Evolutionary conservation across 768 basidiomycete species (phyloP), one percentile per base, ranked within the genome.

Genomic region (Phylloporus sp.): DNA sequence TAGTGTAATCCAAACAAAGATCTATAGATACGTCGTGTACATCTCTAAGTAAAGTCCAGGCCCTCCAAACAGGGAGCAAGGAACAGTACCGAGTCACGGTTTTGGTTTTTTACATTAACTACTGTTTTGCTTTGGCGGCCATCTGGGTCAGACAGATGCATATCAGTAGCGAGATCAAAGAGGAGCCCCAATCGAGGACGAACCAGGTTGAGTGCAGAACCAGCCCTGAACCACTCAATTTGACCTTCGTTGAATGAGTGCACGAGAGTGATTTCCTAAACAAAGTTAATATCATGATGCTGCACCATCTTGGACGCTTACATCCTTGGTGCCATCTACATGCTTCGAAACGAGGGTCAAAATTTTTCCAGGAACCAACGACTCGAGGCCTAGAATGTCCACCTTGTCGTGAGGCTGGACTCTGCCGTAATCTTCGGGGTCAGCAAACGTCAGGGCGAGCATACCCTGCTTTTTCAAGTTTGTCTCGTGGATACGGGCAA

Each of bases 401-500:
- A 98, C 85, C 66, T 81, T 84, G 77, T 99, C 97, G 59, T 78
- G 78, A 9, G 95, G 90, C 66, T 78, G 79, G 61, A 97, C 70
- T 78, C 89, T 93, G 69, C 97, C 92, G 71, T 99, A 99, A 73
- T 98, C 95, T 58, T 82, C 91, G 15, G 89, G 81, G 74, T 97
- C 82, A 54, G 72, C 88, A 68, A 98, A 97, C 54, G 93, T 97
- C 60, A 98, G 77, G 3, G 94, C 94, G 56, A 97, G 90, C 91
- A 95, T 94, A 62, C 94, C 94, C 77, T 97, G 95, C 83, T 97
- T 97, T 88, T 98, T 98, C 83, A 94, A 76, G 80, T 95, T 94
- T 67, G 92, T 92, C 77, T 91, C 94, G 74, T 95, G 95, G 74
- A 97, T 97, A 73, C 95, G 92, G 47, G 95, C 95, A 72, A 97